These are phyloP conservation scores for Cystobasidium slooffiae DNA, from an alignment of 1,284 basidiomycete species.

Conservation along the genomic window DNA sequence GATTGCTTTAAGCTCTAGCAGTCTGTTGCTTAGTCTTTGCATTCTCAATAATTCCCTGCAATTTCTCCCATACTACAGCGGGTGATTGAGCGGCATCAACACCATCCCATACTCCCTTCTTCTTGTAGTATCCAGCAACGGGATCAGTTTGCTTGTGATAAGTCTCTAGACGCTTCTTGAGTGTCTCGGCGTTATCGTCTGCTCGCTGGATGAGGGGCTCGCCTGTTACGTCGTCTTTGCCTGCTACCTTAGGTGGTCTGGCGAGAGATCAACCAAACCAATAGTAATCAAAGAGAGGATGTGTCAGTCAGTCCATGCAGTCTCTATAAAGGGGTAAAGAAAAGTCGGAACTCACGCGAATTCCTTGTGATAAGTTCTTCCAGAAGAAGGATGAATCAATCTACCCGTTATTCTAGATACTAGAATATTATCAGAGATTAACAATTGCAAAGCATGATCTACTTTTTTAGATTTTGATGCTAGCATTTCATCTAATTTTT, in stretches of 20 bases:
- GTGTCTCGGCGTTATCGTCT: slow-evolving; percentile 69
- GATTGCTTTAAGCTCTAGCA: background rate
- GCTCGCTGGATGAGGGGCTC: slow-evolving; percentile 73
- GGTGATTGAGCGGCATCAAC: slow-evolving; percentile 94
- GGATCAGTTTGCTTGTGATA: slow-evolving; percentile 94
- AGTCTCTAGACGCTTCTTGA: slow-evolving; percentile 81
- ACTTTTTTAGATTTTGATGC: slow-evolving; percentile 74
- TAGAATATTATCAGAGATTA: slow-evolving; percentile 91
- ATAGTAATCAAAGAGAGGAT: background rate
- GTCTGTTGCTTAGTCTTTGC: slow-evolving; percentile 24
- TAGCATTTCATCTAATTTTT: slow-evolving; percentile 95
- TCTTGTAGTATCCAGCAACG: slow-evolving; percentile 96
- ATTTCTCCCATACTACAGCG: slow-evolving; percentile 83
- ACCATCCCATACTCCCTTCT: slow-evolving; percentile 79
- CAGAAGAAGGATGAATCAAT: slow-evolving; percentile 85
- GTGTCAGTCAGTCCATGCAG: background rate
- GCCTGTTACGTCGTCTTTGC: slow-evolving; percentile 91
- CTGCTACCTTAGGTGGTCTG: slow-evolving; percentile 93
- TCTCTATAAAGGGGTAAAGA: too few species aligned
- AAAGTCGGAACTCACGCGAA: slow-evolving; percentile 72
- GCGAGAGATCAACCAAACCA: background rate
- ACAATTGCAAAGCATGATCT: slow-evolving; percentile 87
- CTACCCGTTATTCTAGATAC: slow-evolving; percentile 97
- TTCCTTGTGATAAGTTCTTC: slow-evolving; percentile 91
- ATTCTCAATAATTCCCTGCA: slow-evolving; percentile 60